Base-by-base conservation (phyloP, 2,329 filamentous ascomycete species). In the Chaetomiaceae sp. region DNA sequence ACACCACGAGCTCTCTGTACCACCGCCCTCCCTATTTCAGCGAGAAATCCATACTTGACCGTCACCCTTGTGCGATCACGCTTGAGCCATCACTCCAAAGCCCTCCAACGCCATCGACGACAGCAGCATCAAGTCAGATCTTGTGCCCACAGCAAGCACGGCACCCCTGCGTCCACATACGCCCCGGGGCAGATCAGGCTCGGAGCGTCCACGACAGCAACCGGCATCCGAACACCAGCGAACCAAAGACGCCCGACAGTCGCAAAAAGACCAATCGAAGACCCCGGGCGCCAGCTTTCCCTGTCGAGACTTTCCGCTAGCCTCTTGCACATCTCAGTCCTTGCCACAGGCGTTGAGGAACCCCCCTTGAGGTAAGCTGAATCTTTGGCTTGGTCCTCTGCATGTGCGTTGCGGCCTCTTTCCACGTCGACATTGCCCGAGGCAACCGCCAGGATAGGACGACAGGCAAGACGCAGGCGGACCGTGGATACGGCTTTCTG, bases 81-180 rank as follows among this genome's bases (percentile, higher is more conserved):
- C 39, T 20, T 58, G 63, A 64, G 62, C 61, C 63, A 65, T 62
- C 49, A 58, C 65, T 56, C 60, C 62, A 58, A 51, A 59, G 59
- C n/a, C n/a, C 57, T 58, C 48, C 58, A 62, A 57, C 51, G 45
- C 55, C 71, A 72, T 73, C 36, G 70, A 71, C 73, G 68, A 69
- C 65, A 68, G 63, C 62, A 63, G 62, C 59, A 50, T 53, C 60
- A 61, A 61, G 63, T 51, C 57, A 60, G 63, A 65, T 68, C 65
- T 66, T 67, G 65, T 63, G 67, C 61, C 56, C 54, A 45, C 37
- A 22, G 39, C 49, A 56, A 45, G 47, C 47, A 56, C 61, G 42
- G 54, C 57, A 22, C 31, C 27, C 47, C 58, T 37, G 7, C 51
- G 42, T 11, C 27, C 3, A 12, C 17, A n/a, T 12, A 20, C 54